These are phyloP conservation scores for Escovopsis sp. DNA, from an alignment of 2,329 filamentous ascomycete genomes.

Conservation along the genomic window DNA sequence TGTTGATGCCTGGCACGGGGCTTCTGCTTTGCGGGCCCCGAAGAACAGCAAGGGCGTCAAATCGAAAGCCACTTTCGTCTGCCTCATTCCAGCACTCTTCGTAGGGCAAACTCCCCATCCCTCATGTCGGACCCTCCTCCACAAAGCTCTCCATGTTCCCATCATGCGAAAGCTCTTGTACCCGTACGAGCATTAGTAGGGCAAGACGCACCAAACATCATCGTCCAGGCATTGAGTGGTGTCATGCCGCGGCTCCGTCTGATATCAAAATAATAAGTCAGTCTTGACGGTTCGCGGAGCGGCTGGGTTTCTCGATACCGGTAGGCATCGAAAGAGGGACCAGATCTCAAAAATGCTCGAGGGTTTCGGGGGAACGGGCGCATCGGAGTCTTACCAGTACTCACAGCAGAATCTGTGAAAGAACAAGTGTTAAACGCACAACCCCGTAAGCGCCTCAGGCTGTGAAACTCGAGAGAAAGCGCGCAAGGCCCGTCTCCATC, in stretches of 20 bases:
- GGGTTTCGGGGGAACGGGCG: neutral
- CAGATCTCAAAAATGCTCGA: no score
- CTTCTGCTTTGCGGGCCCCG: neutral
- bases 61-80: no score
- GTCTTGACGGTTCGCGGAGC: no score
- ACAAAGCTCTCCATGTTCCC: no score
- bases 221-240: no score
- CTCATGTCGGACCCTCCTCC: neutral
- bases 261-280: no score
- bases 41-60: neutral
- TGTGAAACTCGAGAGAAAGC: slow-evolving; percentile 8
- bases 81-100: no score
- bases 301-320: neutral
- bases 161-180: no score
- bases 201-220: no score
- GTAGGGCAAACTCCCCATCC: neutral
- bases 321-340: neutral
- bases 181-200: no score
- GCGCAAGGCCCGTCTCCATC: slow-evolving; percentile 12
- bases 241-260: no score
- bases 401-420: neutral
- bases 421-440: neutral
- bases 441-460: slow-evolving; percentile 17
- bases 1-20: neutral
- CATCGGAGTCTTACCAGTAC: neutral